Conservation (phyloP, 768 basidiomycete species). For the Lyophyllum shimeji region DNA sequence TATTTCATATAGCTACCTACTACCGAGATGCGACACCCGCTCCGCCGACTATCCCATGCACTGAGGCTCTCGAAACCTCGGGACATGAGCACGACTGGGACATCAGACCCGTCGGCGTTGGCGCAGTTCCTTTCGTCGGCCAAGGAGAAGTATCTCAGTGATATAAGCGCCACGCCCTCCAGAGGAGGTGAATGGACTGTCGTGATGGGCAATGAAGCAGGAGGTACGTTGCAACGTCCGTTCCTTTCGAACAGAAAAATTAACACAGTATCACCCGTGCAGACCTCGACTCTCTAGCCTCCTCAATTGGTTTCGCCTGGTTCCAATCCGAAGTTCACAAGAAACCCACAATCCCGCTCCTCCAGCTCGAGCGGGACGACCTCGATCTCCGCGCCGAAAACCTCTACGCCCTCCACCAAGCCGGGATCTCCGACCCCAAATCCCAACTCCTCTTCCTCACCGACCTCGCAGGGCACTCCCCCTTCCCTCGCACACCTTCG, state of each 20-base stretch:
- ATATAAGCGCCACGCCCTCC: constrained; percentile 40
- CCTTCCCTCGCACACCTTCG: constrained; percentile 60
- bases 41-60: constrained; percentile 38
- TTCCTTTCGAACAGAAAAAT: not conserved
- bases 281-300: constrained; percentile 93
- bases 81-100: constrained; percentile 5
- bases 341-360: constrained; percentile 65
- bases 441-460: constrained; percentile 65
- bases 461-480: constrained; percentile 53
- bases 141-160: constrained; percentile 62
- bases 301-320: constrained; percentile 84
- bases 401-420: constrained; percentile 64
- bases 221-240: constrained; percentile 53
- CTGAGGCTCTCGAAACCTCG: constrained; percentile 25
- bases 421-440: constrained; percentile 48
- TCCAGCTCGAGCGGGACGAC: constrained; percentile 67
- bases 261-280: not conserved
- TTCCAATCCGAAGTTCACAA: constrained; percentile 57
- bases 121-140: constrained; percentile 34
- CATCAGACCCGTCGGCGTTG: constrained; percentile 16
- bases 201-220: constrained; percentile 95
- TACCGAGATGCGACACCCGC: constrained; percentile 24
- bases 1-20: not conserved
- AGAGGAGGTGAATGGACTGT: constrained; percentile 72
- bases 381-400: constrained; percentile 88